Base-by-base conservation (phyloP, 306 rosid species). In the Lithocarpus polystachyus region DNA sequence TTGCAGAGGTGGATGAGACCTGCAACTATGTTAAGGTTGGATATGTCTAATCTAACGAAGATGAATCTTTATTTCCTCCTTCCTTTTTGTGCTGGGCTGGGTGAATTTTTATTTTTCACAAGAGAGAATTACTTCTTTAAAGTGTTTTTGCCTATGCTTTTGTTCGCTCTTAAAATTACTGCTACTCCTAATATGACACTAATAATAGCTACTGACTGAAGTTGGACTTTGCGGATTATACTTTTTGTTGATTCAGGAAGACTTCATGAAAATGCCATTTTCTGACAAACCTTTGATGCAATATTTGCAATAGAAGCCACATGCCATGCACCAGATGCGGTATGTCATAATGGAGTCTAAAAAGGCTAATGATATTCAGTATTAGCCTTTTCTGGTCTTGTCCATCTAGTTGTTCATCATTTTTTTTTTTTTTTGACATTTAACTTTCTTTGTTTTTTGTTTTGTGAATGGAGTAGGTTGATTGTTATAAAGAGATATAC, bases 321-420 rank as follows among this genome's bases (percentile, higher is more conserved):
- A 76, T 96, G 99, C 88, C 99, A 95, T 86, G 99, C 99, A 73
- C 98, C 99, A 1, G 97, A 95, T 83, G 97, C 94, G 29, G 98
- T 94, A 86, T 68, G 72, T 35, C 53, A 12, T 48, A 48, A 48
- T 3, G 53, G 53, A 48, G 53, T 48, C 17, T 48, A 48, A 48
- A 13, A 10, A 48, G 53, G 53, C 53, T 48, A 10, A 11, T 48
- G 53, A 48, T 48, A 12, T 12, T 48, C 17, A 48, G 53, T 48
- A 48, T 12, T 48, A 48, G 13, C 53, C 53, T 48, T 48, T 48
- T 48, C 53, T 48, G 17, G 17, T 48, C 53, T 48, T 48, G 53
- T 13, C 53, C 53, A 48, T 48, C 53, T 48, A 48, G 53, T 12
- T 48, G 53, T 48, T 12, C 17, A 12, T 48, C 5, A 12, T 2